Evolutionary conservation across 139 green algal species (phyloP).

Genomic region (Cymbomonas tetramitiformis): DNA sequence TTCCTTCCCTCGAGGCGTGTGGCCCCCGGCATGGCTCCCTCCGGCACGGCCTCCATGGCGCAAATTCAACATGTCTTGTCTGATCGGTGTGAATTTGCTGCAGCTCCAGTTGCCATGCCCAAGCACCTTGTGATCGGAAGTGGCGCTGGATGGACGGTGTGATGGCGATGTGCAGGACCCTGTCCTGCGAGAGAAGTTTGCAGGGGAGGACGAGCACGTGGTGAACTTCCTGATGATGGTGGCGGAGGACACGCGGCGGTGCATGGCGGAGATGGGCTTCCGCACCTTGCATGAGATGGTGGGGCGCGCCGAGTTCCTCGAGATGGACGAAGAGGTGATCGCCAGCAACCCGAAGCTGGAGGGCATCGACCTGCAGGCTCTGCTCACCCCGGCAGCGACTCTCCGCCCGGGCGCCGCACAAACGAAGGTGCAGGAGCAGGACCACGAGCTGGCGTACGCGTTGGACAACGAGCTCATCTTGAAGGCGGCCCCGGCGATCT

Average conservation of each 20-base stretch:
- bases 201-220: slow-evolving; percentile 74
- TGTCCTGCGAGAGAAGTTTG: slow-evolving; percentile 86
- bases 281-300: slow-evolving; percentile 74
- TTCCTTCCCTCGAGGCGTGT: no score
- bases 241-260: slow-evolving; percentile 72
- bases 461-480: slow-evolving; percentile 70
- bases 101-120: no score
- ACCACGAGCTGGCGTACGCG: slow-evolving; percentile 67
- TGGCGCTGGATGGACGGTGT: background rate
- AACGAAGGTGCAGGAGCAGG: slow-evolving; percentile 30
- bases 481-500: slow-evolving; percentile 45
- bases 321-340: slow-evolving; percentile 47
- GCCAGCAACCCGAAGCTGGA: slow-evolving; percentile 51
- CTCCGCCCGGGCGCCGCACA: slow-evolving; percentile 68
- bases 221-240: slow-evolving; percentile 96
- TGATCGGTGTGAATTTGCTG: no score
- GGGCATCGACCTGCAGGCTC: slow-evolving; percentile 58
- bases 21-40: no score
- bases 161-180: slow-evolving; percentile 61
- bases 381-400: slow-evolving; percentile 62
- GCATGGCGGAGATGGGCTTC: slow-evolving; percentile 79
- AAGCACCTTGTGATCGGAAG: no score
- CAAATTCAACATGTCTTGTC: no score
- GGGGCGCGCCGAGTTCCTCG: slow-evolving; percentile 68
- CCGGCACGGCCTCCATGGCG: no score